Evolutionary conservation across 75 land plant genomes (phyloP).

Genomic region (Adiantum capillusveneris): DNA sequence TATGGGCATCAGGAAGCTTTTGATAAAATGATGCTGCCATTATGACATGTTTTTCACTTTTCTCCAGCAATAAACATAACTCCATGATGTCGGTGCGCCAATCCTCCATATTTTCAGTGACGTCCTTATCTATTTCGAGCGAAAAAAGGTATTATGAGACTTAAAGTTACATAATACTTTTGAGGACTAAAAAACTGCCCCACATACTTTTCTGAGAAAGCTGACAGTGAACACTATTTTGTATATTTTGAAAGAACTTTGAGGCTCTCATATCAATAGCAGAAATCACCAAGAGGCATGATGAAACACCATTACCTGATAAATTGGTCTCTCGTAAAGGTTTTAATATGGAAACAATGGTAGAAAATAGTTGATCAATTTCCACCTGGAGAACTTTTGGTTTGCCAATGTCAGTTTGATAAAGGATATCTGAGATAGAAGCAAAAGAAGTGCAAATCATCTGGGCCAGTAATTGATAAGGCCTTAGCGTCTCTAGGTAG

Average conservation of each 20-base stretch:
- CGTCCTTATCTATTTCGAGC: constrained; percentile 45
- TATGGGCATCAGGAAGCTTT: constrained; percentile 51
- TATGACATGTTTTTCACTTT: constrained; percentile 55
- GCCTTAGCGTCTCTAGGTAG: constrained; percentile 87
- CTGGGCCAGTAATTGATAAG: constrained; percentile 80
- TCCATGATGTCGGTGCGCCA: constrained; percentile 47
- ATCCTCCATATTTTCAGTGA: constrained; percentile 35
- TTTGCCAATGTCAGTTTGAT: constrained; percentile 48
- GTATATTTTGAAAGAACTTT: no score
- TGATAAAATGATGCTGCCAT: constrained; percentile 81
- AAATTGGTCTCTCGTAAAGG: constrained; percentile 36
- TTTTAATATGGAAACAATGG: constrained; percentile 51
- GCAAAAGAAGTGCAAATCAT: constrained; percentile 89
- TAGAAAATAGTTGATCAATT: constrained; percentile 59
- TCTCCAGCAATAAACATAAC: constrained; percentile 59
- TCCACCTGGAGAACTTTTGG: constrained; percentile 44
- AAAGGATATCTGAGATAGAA: constrained; percentile 58
- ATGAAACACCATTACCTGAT: no score
- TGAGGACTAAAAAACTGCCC: no score
- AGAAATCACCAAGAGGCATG: no score
- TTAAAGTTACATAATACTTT: no score
- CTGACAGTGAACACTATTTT: no score
- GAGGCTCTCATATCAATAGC: no score
- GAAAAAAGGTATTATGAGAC: no score
- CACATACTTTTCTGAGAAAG: no score